Conservation (phyloP, 179 eudicot genomes). For the Beta lomatogona region DNA sequence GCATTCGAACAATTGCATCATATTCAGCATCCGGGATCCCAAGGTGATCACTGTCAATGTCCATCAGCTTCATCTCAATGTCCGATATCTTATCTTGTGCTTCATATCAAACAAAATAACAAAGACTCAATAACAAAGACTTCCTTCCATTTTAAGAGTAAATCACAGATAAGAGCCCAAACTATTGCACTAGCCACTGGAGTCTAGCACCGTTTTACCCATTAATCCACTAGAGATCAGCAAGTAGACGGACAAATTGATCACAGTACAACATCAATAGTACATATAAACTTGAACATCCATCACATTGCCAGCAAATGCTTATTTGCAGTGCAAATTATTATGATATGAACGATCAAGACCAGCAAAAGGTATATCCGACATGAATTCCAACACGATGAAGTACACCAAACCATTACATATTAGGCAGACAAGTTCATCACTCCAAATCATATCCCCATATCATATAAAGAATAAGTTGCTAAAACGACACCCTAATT, state of each 20-base stretch:
- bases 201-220: background rate
- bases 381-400: background rate
- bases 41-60: conserved; percentile 63
- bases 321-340: background rate
- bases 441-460: no score
- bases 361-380: background rate
- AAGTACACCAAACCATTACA: no score
- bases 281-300: background rate
- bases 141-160: no score
- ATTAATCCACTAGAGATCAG: background rate
- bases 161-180: no score
- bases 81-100: conserved; percentile 70
- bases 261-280: background rate
- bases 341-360: background rate
- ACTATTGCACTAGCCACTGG: background rate
- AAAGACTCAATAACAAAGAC: background rate
- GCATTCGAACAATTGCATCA: conserved; percentile 70
- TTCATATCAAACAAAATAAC: conserved; percentile 12
- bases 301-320: conserved; percentile 8
- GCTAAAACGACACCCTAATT: no score
- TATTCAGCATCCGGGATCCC: conserved; percentile 70
- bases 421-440: no score
- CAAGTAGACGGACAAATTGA: background rate
- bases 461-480: no score
- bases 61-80: conserved; percentile 73